Base-by-base conservation (phyloP, 768 basidiomycete species). In the Myochromella boudieri region DNA sequence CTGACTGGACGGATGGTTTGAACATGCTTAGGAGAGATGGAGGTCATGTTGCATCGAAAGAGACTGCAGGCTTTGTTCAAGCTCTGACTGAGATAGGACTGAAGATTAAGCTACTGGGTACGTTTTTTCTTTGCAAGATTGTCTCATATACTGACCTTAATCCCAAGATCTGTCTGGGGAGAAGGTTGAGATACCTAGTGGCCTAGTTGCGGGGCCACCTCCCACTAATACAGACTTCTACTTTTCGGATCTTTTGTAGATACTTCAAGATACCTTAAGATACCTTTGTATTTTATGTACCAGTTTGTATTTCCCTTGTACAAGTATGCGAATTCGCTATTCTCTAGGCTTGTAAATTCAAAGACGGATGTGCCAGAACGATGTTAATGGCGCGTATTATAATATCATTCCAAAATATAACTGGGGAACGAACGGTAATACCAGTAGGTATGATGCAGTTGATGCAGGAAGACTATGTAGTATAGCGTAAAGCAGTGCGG, bases 1-100 rank as follows among this genome's bases (percentile, higher is more conserved):
- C 90, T 12, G 93, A 95, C 67, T 95, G 93, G 93, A 91, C 91
- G 2, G 93, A 95, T 63, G 93, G 92, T 3, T 61, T 95, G 64
- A 91, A 91, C 57, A 88, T 95, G 83, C 75, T 95, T 32, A 74
- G 90, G 31, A 71, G 83, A 42, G 89, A 88, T 54, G 82, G 89
- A 14, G 87, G 88, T 6, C 90, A 91, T 60, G 88, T 92, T 47
- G 72, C 85, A 10, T 91, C 91, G 3, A 78, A 84, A 53, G 89
- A 93, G 66, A 94, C 93, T 0, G 87, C 86, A 29, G 85, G 84
- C 18, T 91, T 92, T 59, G 87, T 95, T 9, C 80, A 89, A 58
- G 84, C 86, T 7, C 69, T 95, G 55, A 95, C 93, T 2, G 92
- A 94, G 57, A 91, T 95, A 51, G 93, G 92, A 2, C 67, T 95